Evolutionary conservation across 75 land plant genomes (phyloP), one percentile per base, ranked within the genome.

Genomic region (Adiantum capillusveneris): DNA sequence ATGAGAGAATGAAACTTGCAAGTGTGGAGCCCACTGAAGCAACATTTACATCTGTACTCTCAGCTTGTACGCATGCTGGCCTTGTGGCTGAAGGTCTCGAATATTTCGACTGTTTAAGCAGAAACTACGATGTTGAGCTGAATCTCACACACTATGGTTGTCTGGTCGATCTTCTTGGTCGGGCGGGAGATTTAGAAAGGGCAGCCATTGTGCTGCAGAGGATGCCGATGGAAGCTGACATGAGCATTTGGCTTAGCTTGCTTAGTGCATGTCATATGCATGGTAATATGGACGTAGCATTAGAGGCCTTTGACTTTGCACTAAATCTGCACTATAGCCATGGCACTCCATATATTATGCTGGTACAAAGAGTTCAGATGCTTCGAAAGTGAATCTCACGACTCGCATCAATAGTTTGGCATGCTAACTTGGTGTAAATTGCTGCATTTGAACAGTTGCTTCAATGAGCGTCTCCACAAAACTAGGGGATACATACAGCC

Each of bases 131-230:
- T 5, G 20, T 48, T 18, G 5, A 5, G 51, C 51, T 20, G 5
- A 20, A 48, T 20, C 5, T 18, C 6, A 48, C 6, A 18, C 51
- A 48, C 6, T 48, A 48, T 48, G 51, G 9, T 20, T 16, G 6
- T 48, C 13, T 48, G 51, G 20, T 48, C 5, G 51, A 48, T 20
- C 51, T 48, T 12, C 51, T 48, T 11, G 51, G 51, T 12, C 51
- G 51, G 13, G 51, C 51, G 5, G 51, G 51, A 18, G 51, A 48
- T 48, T 48, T 48, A 5, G 20, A 18, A 48, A 12, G 18, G 20
- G 51, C 20, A 16, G 51, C 13, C 6, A 18, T 16, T 20, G 5
- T 48, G 9, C 18, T 48, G 20, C 6, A 11, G 9, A 18, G 51
- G 20, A 13, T 48, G 20, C 51, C 51, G 20, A 48, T 18, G 18